Evolutionary conservation across 1,139 yeast species (phyloP).

Genomic region (Suhomyces ambrosiae): DNA sequence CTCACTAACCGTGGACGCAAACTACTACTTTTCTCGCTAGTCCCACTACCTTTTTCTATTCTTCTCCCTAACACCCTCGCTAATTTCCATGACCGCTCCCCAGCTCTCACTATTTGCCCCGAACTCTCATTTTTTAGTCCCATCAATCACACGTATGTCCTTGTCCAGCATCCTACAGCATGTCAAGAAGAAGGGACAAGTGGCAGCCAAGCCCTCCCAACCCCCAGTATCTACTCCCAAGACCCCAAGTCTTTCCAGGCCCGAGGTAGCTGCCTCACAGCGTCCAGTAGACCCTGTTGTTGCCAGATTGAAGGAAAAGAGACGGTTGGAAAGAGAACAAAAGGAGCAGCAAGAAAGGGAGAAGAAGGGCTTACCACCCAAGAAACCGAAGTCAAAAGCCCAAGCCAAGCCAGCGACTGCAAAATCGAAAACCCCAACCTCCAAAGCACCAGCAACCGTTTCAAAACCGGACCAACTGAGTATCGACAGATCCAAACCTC

Average conservation of each 20-base stretch:
- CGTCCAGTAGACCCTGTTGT: slow-evolving; percentile 53
- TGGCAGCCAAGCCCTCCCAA: slow-evolving; percentile 7
- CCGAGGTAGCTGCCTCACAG: neutral
- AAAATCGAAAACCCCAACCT: slow-evolving; percentile 12
- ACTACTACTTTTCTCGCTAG: neutral
- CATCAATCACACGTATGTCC: slow-evolving; percentile 18
- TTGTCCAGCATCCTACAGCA: slow-evolving; percentile 33
- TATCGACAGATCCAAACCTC: slow-evolving; percentile 14
- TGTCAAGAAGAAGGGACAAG: slow-evolving; percentile 36
- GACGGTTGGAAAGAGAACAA: slow-evolving; percentile 56
- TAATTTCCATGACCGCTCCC: too few species aligned
- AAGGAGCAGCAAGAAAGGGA: slow-evolving; percentile 37
- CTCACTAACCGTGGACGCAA: too few species aligned
- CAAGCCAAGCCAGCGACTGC: slow-evolving; percentile 11
- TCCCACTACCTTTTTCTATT: neutral
- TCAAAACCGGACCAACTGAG: slow-evolving; percentile 3
- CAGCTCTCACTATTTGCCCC: neutral
- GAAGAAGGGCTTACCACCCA: slow-evolving; percentile 38
- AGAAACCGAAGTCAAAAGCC: slow-evolving; percentile 16
- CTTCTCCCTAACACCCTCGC: neutral
- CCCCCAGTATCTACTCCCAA: slow-evolving; percentile 1
- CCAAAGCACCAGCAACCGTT: slow-evolving; percentile 9
- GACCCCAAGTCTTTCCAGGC: neutral
- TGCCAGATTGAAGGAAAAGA: slow-evolving; percentile 62
- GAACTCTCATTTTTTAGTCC: neutral